Base-by-base conservation (phyloP, 345 rosid species). In the Gossypium raimondii region DNA sequence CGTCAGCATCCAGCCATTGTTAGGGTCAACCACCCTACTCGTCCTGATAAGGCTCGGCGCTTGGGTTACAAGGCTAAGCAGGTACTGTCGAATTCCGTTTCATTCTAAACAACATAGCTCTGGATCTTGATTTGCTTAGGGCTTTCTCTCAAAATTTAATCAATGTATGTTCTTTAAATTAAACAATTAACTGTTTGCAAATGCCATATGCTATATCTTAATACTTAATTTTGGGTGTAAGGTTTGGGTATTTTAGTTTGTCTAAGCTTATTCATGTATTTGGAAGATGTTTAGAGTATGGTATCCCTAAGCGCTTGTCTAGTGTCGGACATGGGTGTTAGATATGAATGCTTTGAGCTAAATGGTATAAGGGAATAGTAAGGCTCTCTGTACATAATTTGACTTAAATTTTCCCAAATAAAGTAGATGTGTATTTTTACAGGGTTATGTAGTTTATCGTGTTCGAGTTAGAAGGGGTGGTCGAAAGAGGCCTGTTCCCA, bases 11-110 rank as follows among this genome's bases (percentile, higher is more conserved):
- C 99, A 50, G 90, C 99, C 0, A 95, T 95, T 69, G 99, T 95
- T 11, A 89, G 99, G 60, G 89, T 95, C 70, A 92, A 85, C 51
- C 87, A 80, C 60, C 92, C 99, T 20, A 93, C 99, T 24, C 96
- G 98, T 77, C 99, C 99, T 41, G 99, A 95, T 69, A 95, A 89
- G 89, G 98, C 99, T 60, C 96, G 99, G 38, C 88, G 94, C 74
- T 24, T 95, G 78, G 98, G 97, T 11, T 95, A 91, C 88, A 93
- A 95, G 84, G 96, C 99, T 82, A 93, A 93, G 87, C 98, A 93
- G 98, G 99, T 94, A 13, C 1, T 2, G 0, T 17, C 20, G n/a
- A 27, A 7, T 56, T 50, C 52, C 12, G 12, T 1, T 75, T 25
- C 20, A 17, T 12, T 44, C n/a, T 44, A 10, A 41, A 64, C 10